phyloP scores from a whole-genome alignment of 352 stramenopile species.

The Phytophthora multivora region DNA sequence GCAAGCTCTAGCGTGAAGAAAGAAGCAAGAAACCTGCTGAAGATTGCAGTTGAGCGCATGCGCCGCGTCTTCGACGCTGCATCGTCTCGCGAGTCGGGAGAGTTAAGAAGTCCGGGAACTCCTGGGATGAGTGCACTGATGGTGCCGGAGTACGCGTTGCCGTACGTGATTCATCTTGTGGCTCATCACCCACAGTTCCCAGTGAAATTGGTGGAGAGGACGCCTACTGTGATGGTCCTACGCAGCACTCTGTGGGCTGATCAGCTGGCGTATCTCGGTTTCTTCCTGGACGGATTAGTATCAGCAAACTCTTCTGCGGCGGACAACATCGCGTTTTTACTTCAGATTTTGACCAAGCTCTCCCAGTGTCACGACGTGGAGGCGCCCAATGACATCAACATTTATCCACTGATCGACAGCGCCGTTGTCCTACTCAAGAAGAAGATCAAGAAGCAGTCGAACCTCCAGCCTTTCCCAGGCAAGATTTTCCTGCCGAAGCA shows the following conservation, averaged over 20 bases:
- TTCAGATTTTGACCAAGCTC: slow-evolving; percentile 83
- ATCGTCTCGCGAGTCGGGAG: slow-evolving; percentile 27
- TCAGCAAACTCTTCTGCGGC: slow-evolving; percentile 49
- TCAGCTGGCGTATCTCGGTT: slow-evolving; percentile 60
- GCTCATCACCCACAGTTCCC: slow-evolving; percentile 78
- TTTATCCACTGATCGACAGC: slow-evolving; percentile 74
- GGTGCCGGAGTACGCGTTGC: slow-evolving; percentile 82
- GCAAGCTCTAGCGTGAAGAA: slow-evolving; percentile 59
- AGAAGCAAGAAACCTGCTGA: slow-evolving; percentile 49
- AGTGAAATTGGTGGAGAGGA: slow-evolving; percentile 39
- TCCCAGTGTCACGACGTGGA: slow-evolving; percentile 71
- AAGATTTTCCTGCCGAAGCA: slow-evolving; percentile 86
- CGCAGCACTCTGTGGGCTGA: slow-evolving; percentile 60
- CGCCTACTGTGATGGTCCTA: slow-evolving; percentile 25
- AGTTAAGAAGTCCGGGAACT: slow-evolving; percentile 17
- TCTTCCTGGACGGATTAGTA: slow-evolving; percentile 80
- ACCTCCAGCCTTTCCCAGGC: slow-evolving; percentile 82
- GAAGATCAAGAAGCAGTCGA: slow-evolving; percentile 86
- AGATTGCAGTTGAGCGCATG: slow-evolving; percentile 70
- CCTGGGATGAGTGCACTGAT: slow-evolving; percentile 55
- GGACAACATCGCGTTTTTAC: slow-evolving; percentile 87
- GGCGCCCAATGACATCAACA: slow-evolving; percentile 40
- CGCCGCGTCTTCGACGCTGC: slow-evolving; percentile 72
- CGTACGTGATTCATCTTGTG: slow-evolving; percentile 85
- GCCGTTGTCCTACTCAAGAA: slow-evolving; percentile 68